Conservation (phyloP, 306 rosid species). For the Prunus mira region DNA sequence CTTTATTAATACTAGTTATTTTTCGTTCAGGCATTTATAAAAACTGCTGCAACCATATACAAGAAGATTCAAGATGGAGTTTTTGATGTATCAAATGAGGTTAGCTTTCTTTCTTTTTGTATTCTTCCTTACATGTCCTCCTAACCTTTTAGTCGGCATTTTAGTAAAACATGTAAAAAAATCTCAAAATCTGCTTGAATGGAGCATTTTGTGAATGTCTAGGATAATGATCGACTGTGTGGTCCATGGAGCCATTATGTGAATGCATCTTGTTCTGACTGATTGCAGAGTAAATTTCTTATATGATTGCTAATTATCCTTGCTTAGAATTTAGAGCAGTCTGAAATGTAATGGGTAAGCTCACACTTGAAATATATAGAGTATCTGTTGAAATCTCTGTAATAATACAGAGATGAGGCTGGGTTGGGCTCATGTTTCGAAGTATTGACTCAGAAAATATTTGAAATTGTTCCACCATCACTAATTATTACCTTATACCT, state of each 20-base stretch:
- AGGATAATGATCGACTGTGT: not conserved
- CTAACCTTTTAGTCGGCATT: not conserved
- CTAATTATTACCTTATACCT: not conserved
- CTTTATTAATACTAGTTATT: not conserved
- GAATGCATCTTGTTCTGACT: not conserved
- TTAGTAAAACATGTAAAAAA: constrained; percentile 5
- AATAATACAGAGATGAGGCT: not conserved
- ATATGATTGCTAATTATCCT: not conserved
- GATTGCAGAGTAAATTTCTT: not conserved
- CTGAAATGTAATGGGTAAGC: not conserved
- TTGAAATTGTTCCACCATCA: not conserved
- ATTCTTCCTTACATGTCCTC: not conserved
- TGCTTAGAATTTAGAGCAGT: not conserved
- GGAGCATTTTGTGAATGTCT: constrained; percentile 9
- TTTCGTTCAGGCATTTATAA: constrained; percentile 74
- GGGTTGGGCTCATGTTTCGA: not conserved
- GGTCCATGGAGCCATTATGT: not conserved
- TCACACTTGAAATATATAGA: not conserved
- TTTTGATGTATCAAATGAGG: constrained; percentile 98
- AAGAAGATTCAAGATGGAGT: constrained; percentile 95
- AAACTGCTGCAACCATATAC: constrained; percentile 93
- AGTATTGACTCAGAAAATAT: not conserved
- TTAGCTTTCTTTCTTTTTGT: constrained; percentile 26
- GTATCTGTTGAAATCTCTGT: not conserved
- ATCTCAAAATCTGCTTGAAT: not conserved